phyloP scores from a whole-genome alignment of 2,329 filamentous ascomycete genomes.

The Colletotrichum gloeosporioides region DNA sequence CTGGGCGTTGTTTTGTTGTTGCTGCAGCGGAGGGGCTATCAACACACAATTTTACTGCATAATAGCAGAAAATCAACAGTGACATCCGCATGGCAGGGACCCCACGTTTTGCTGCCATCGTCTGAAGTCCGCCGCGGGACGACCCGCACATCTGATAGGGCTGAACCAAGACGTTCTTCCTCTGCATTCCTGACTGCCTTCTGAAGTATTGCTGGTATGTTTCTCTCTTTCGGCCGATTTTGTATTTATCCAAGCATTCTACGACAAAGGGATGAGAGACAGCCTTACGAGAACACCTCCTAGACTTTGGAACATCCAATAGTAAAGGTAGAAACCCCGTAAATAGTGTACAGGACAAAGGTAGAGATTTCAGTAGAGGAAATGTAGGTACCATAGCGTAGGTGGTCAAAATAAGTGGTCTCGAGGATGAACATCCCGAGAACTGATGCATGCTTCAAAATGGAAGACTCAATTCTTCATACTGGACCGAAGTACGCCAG shows the following conservation, averaged over 20 bases:
- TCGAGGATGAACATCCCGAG: too few species aligned
- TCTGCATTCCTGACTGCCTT: not conserved
- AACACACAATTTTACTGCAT: not conserved
- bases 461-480: not conserved
- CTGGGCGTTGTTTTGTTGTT: not conserved
- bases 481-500: not conserved
- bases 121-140: constrained; percentile 8
- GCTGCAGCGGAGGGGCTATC: not conserved
- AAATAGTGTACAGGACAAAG: not conserved
- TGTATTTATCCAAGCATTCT: not conserved
- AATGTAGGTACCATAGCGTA: too few species aligned
- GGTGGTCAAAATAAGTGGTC: not conserved
- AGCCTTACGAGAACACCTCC: too few species aligned
- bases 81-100: not conserved
- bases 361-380: too few species aligned
- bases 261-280: fast-evolving
- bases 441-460: not conserved
- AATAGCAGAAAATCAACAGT: not conserved
- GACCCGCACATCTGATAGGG: constrained; percentile 11
- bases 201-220: fast-evolving
- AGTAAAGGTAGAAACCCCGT: too few species aligned
- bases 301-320: not conserved
- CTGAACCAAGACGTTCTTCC: not conserved
- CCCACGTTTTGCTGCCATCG: not conserved
- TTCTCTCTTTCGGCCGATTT: fast-evolving